Conservation (phyloP, 2,329 filamentous ascomycete genomes). For the Trichoderma polysporum region DNA sequence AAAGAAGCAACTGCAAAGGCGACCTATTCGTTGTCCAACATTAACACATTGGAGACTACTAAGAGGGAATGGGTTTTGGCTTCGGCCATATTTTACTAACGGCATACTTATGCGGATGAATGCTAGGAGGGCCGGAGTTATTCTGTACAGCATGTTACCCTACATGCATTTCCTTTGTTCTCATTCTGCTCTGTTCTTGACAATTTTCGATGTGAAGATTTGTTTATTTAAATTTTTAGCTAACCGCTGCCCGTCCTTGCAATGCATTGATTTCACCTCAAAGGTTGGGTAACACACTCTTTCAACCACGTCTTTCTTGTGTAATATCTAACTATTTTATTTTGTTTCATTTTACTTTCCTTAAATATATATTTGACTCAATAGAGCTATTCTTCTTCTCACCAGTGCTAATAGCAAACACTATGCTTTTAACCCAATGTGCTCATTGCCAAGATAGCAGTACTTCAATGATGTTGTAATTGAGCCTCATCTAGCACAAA, state of each 20-base stretch:
- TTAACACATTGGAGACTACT: neutral
- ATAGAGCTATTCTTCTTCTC: too few species aligned
- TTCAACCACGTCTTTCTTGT: too few species aligned
- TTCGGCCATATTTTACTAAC: neutral
- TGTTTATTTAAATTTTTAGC: neutral
- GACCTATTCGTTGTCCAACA: neutral
- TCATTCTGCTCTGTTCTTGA: neutral
- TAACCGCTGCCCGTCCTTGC: neutral
- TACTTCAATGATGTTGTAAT: too few species aligned
- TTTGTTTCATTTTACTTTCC: too few species aligned
- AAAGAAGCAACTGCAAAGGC: neutral
- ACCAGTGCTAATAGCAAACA: too few species aligned
- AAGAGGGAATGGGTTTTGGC: slow-evolving; percentile 1
- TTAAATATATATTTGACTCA: too few species aligned
- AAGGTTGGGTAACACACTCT: too few species aligned
- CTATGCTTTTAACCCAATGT: too few species aligned
- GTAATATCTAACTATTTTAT: too few species aligned
- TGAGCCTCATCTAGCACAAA: too few species aligned
- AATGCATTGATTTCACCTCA: too few species aligned
- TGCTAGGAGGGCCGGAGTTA: neutral
- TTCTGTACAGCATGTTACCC: neutral
- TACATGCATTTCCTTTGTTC: neutral
- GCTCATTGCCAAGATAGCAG: too few species aligned
- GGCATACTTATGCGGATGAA: neutral
- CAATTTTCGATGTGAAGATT: neutral